phyloP scores from a whole-genome alignment of 2,329 filamentous ascomycete species.

The Penicillium sp. region DNA sequence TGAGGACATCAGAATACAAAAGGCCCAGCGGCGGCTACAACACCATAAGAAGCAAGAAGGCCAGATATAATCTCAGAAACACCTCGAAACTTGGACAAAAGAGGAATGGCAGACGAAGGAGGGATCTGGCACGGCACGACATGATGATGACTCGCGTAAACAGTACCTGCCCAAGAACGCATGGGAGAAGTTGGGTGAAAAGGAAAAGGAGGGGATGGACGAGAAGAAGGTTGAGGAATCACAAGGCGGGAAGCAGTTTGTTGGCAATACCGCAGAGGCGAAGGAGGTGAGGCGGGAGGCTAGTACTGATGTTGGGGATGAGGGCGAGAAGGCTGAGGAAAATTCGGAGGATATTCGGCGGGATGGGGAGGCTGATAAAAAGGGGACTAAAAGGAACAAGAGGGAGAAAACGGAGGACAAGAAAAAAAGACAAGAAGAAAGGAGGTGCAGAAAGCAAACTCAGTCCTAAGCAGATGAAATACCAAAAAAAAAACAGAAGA shows the following conservation, averaged over 20 bases:
- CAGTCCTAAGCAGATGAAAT: constrained; percentile 6
- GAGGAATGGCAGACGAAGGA: no score
- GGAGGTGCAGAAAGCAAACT: neutral
- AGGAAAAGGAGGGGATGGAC: constrained; percentile 52
- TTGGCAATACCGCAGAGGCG: constrained; percentile 44
- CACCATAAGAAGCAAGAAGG: constrained; percentile 38
- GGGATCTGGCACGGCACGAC: no score
- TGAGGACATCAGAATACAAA: constrained; percentile 50
- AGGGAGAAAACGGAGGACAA: neutral
- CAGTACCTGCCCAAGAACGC: no score
- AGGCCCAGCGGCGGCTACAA: constrained; percentile 49
- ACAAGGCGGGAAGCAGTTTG: constrained; percentile 46
- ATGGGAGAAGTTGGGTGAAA: constrained; percentile 22
- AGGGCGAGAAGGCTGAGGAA: neutral
- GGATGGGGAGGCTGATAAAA: neutral
- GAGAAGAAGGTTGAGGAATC: constrained; percentile 36
- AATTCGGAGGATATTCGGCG: neutral
- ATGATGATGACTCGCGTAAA: no score
- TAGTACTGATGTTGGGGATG: constrained; percentile 24
- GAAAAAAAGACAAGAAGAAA: neutral
- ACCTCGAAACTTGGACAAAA: constrained; percentile 43
- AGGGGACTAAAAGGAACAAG: neutral
- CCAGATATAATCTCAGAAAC: constrained; percentile 45
- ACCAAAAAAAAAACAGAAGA: constrained; percentile 9
- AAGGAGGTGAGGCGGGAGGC: constrained; percentile 42